These are phyloP conservation scores for Malbranchea zuffiana DNA, from an alignment of 2,329 filamentous ascomycete genomes.

Conservation along the genomic window DNA sequence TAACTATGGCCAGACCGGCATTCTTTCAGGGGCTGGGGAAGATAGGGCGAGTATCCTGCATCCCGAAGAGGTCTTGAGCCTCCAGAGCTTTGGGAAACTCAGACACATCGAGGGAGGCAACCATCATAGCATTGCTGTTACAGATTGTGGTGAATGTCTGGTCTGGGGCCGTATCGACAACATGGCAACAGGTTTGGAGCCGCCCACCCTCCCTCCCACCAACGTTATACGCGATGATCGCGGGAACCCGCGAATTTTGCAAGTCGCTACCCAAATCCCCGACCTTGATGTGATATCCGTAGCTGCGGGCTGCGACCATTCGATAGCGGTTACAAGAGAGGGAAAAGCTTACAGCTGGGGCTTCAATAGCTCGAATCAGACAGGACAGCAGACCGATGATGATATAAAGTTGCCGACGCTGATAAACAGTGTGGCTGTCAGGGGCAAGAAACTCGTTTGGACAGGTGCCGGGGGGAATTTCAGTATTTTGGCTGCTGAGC, in stretches of 20 bases:
- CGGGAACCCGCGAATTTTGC: slow-evolving; percentile 58
- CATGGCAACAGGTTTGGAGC: slow-evolving; percentile 49
- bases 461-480: no score
- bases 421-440: slow-evolving; percentile 74
- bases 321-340: slow-evolving; percentile 55
- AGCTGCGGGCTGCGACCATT: slow-evolving; percentile 60
- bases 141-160: slow-evolving; percentile 43
- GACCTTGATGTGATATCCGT: slow-evolving; percentile 48
- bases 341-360: slow-evolving; percentile 70
- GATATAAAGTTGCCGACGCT: slow-evolving; percentile 66
- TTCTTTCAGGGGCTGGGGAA: slow-evolving; percentile 52
- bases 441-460: slow-evolving; percentile 60
- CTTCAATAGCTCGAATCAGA: slow-evolving; percentile 70
- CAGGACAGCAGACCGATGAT: slow-evolving; percentile 64
- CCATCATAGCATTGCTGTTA: slow-evolving; percentile 59
- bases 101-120: slow-evolving; percentile 57
- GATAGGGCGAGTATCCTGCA: slow-evolving; percentile 62
- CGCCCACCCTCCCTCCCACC: slow-evolving; percentile 45
- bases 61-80: slow-evolving; percentile 55
- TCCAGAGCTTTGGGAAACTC: slow-evolving; percentile 54
- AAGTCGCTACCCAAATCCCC: slow-evolving; percentile 51
- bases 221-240: slow-evolving; percentile 54
- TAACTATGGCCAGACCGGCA: slow-evolving; percentile 72
- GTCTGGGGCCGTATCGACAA: slow-evolving; percentile 52
- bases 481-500: no score